These are phyloP conservation scores for Oryza longistaminata DNA, from an alignment of 176 grass and related monocot species.

Conservation along the genomic window DNA sequence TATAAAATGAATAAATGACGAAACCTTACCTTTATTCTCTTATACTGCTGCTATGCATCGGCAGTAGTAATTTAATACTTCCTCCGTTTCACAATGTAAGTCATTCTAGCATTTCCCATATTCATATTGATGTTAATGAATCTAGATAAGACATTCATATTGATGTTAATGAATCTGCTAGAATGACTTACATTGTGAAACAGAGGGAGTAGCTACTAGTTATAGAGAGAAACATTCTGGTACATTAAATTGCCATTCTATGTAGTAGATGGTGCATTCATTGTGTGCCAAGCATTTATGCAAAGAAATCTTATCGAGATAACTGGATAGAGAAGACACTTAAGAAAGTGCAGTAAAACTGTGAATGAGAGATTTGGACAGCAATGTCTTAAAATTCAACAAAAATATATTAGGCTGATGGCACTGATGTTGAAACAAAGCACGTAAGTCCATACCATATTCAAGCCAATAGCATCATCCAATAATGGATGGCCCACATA, in stretches of 20 bases:
- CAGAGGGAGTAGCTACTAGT: not conserved
- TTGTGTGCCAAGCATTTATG: not conserved
- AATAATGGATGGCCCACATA: constrained; percentile 93
- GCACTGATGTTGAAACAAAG: constrained; percentile 19
- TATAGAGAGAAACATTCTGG: not conserved
- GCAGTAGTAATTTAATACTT: not conserved
- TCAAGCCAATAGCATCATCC: constrained; percentile 67
- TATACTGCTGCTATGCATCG: not conserved
- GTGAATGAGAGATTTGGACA: not conserved
- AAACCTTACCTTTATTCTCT: not conserved
- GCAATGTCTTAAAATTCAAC: constrained; percentile 6
- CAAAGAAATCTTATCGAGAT: constrained; percentile 7
- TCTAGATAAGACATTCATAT: too few species aligned
- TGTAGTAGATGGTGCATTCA: not conserved
- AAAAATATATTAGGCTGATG: constrained; percentile 6
- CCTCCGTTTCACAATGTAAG: too few species aligned
- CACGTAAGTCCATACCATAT: constrained; percentile 49
- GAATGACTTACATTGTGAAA: too few species aligned
- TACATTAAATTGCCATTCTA: constrained; percentile 14
- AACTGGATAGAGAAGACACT: constrained; percentile 7
- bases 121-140: too few species aligned
- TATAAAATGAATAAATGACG: not conserved
- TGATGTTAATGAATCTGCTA: too few species aligned
- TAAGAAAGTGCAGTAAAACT: not conserved
- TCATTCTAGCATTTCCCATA: too few species aligned